Percentiles rank a stretch among this genome's conserved stretches.
Evolutionary conservation across 805 yeast species (phyloP).

Genomic region (Kockiozyma suomiensis): DNA sequence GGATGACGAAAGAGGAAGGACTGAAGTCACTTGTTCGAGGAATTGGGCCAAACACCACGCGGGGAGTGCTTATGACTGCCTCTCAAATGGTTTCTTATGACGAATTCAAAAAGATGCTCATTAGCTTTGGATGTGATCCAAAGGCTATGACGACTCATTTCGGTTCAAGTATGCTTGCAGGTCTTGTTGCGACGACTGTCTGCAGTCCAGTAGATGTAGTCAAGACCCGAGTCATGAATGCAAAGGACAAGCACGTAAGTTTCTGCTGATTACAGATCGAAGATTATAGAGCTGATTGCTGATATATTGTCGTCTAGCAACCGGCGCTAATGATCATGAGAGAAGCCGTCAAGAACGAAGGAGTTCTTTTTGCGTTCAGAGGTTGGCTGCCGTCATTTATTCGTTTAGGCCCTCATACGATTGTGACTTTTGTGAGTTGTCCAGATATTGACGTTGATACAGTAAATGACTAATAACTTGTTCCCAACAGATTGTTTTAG

Average conservation of each 20-base stretch:
- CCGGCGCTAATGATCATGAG: conserved; percentile 56
- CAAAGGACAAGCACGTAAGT: conserved; percentile 36
- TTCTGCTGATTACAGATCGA: too few relatives aligned
- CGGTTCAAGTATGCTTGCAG: conserved; percentile 75
- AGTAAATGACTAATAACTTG: background rate
- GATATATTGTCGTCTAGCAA: too few relatives aligned
- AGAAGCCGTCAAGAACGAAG: conserved; percentile 66
- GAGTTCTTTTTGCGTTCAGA: conserved; percentile 77
- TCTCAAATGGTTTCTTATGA: conserved; percentile 90
- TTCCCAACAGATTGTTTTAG: conserved; percentile 38
- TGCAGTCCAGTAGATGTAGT: conserved; percentile 93
- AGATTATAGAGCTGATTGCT: too few relatives aligned
- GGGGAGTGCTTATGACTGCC: conserved; percentile 88
- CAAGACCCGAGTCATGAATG: conserved; percentile 85
- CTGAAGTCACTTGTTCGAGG: conserved; percentile 66
- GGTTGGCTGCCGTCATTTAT: conserved; percentile 91
- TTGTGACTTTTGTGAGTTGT: conserved; percentile 43
- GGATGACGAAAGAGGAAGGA: conserved; percentile 66
- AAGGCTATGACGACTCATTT: conserved; percentile 71
- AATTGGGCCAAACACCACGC: conserved; percentile 69
- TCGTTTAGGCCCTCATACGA: conserved; percentile 72
- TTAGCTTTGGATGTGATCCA: conserved; percentile 56
- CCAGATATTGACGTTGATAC: background rate
- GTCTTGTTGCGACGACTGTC: conserved; percentile 85
- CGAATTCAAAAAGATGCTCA: conserved; percentile 64